These are phyloP conservation scores for Alectoria sarmentosa DNA, from an alignment of 495 filamentous ascomycete species.

Conservation along the genomic window DNA sequence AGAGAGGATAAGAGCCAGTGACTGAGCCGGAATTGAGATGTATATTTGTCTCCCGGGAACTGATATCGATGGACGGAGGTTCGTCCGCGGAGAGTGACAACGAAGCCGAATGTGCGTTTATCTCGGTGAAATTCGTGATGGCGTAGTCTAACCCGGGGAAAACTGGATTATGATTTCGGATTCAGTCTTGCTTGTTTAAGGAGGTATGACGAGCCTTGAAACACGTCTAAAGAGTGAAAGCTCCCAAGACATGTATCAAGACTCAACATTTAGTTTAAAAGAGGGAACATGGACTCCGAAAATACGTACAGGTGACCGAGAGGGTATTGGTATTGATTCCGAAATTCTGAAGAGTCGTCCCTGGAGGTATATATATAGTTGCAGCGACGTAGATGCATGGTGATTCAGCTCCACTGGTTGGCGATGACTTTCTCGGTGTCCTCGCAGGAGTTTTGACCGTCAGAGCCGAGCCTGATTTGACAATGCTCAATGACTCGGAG, in stretches of 20 bases:
- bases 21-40: constrained; percentile 18
- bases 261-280: too few relatives aligned
- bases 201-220: too few relatives aligned
- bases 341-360: constrained; percentile 37
- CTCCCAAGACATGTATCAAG: too few relatives aligned
- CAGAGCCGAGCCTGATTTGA: constrained; percentile 10
- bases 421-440: background rate
- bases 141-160: constrained; percentile 15
- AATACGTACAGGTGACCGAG: constrained; percentile 5
- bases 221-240: too few relatives aligned
- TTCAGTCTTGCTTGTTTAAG: too few relatives aligned
- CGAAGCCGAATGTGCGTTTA: constrained; percentile 10
- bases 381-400: constrained; percentile 16
- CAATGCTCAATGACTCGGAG: constrained; percentile 13
- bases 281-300: too few relatives aligned
- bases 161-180: too few relatives aligned
- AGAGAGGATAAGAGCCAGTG: constrained; percentile 27
- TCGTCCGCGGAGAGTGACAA: constrained; percentile 2
- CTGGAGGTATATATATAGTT: constrained; percentile 17
- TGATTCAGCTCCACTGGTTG: background rate
- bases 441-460: constrained; percentile 12
- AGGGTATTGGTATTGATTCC: constrained; percentile 27
- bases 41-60: background rate
- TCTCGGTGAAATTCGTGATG: constrained; percentile 6
- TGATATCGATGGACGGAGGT: constrained; percentile 13